Evolutionary conservation across 2,329 filamentous ascomycete genomes (phyloP).

Genomic region (Fusarium sp.): DNA sequence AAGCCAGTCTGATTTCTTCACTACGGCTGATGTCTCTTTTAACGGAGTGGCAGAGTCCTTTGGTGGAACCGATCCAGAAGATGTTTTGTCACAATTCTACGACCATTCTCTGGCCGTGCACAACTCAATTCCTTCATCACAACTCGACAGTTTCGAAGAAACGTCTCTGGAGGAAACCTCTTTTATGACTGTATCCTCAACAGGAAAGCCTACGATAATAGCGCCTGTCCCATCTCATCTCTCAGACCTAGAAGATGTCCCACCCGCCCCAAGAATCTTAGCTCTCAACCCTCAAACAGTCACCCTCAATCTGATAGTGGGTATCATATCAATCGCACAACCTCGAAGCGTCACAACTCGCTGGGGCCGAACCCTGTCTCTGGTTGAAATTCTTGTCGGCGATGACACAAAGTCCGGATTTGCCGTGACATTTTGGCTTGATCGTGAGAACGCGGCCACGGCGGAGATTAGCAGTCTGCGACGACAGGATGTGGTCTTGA

Average conservation of each 20-base stretch:
- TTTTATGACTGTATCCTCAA: slow-evolving; percentile 53
- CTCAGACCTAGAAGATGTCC: slow-evolving; percentile 75
- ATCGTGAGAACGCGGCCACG: slow-evolving; percentile 49
- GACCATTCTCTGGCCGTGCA: slow-evolving; percentile 82
- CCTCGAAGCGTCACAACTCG: slow-evolving; percentile 76
- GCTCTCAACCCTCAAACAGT: slow-evolving; percentile 83
- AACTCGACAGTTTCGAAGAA: slow-evolving; percentile 56
- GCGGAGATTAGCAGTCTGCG: slow-evolving; percentile 62
- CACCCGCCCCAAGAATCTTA: slow-evolving; percentile 72
- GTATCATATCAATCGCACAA: slow-evolving; percentile 77
- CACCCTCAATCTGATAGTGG: slow-evolving; percentile 84
- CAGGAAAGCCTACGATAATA: slow-evolving; percentile 37
- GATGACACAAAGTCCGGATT: slow-evolving; percentile 89
- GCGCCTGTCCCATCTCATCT: slow-evolving; percentile 49
- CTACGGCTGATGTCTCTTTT: slow-evolving; percentile 55
- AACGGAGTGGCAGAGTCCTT: slow-evolving; percentile 36
- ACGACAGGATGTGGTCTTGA: slow-evolving; percentile 80
- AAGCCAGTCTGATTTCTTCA: slow-evolving; percentile 61
- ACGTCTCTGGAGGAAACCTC: slow-evolving; percentile 48
- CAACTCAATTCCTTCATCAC: slow-evolving; percentile 73
- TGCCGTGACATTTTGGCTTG: slow-evolving; percentile 86
- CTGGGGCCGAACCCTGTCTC: slow-evolving; percentile 70
- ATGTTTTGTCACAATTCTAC: slow-evolving; percentile 74
- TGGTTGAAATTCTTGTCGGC: slow-evolving; percentile 83
- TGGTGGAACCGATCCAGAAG: slow-evolving; percentile 50